These are phyloP conservation scores for Hymenoscyphus occultus DNA, from an alignment of 2,329 filamentous ascomycete species.

Conservation along the genomic window DNA sequence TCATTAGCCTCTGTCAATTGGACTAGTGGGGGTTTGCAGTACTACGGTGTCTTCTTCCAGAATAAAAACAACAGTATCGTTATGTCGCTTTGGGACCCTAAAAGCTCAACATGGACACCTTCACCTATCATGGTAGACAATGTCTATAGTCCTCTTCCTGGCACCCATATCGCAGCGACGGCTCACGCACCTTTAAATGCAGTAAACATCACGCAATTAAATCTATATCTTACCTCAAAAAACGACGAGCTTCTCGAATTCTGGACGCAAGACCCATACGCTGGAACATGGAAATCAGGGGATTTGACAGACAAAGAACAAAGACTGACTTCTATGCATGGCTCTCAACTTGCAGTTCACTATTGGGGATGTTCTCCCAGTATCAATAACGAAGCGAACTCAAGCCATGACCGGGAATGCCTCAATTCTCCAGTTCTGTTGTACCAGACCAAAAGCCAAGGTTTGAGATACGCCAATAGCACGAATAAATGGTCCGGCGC, in stretches of 20 bases:
- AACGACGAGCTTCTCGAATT: conserved; percentile 2
- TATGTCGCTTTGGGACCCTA: background rate
- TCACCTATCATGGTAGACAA: background rate
- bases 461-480: background rate
- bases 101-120: background rate
- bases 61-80: background rate
- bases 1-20: background rate
- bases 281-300: background rate
- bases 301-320: background rate
- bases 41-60: background rate
- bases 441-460: background rate
- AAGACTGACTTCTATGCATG: background rate
- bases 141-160: background rate
- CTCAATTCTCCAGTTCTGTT: background rate
- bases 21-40: background rate
- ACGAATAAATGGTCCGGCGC: background rate
- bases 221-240: background rate
- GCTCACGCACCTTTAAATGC: background rate
- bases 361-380: conserved; percentile 1
- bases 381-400: background rate
- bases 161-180: background rate
- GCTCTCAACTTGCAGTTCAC: background rate
- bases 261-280: background rate
- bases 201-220: background rate
- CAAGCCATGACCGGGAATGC: background rate